Base-by-base conservation (phyloP, 805 yeast genomes). In the Starmerella davenportii region DNA sequence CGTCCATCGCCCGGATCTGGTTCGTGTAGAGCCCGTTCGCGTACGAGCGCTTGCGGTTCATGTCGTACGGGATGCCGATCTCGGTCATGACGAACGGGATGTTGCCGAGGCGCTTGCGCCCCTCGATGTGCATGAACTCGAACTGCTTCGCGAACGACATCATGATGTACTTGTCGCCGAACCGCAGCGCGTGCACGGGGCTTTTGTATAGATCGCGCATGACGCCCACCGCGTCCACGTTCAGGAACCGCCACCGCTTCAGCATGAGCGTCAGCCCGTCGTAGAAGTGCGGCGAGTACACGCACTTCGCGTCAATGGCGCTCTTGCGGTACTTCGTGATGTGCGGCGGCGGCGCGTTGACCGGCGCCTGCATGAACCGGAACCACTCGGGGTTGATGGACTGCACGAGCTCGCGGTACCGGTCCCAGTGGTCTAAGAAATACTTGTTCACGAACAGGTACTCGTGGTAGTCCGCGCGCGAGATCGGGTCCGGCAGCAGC, bases 41-140 rank as follows among this genome's bases (percentile, higher is more conserved):
- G 52, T 70, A 87, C 0, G 95, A 79, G 35, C 59, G 63, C 52
- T 79, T 80, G 42, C 71, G 65, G 56, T 87, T 85, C 95, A 87
- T 80, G 56, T 90, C 95, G 55, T 77, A 81, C 2, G 98, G 96
- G 76, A 87, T 81, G 4, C 98, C 98, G n/a, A 87, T 84, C 56
- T 87, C 98, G 1, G 93, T 72, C 66, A 90, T 74, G 18, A 87
- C 59, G 8, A 78, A 68, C 0, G 95, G 94, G 8, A 82, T 64
- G 17, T 34, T 21, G 2, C 95, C 95, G 28, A 85, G 56, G 23
- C 68, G 55, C 3, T 65, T 65, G 4, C 59, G 53, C 4, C 82
- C 72, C 53, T 90, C 96, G 17, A 55, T 51, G 38, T 66, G 68
- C 61, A 87, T 68, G 41, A 69, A 76, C n/a, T 54, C 49, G 41